A percentile compares a stretch with the other conserved stretches of the same genome.
Conservation (phyloP, 257 asterid species). For the Solanum ahanhuiri region DNA sequence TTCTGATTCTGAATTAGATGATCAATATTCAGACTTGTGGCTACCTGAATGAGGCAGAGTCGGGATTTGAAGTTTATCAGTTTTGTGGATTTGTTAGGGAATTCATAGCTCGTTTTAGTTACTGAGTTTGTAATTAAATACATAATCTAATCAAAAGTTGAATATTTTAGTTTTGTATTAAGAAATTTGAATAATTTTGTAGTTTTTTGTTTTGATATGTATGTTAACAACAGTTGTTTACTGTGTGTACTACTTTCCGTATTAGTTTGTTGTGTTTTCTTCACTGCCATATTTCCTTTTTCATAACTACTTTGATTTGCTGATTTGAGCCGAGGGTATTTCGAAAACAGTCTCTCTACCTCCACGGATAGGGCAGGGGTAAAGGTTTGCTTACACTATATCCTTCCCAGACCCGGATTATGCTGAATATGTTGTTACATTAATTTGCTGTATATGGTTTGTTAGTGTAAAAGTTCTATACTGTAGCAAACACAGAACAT, state of each 20-base stretch:
- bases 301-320: not conserved
- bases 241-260: not conserved
- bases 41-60: not conserved
- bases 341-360: too few species aligned
- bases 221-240: too few species aligned
- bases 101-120: not conserved
- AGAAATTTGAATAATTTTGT: not conserved
- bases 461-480: not conserved
- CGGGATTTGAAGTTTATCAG: not conserved
- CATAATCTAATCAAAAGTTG: not conserved
- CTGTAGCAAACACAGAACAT: not conserved
- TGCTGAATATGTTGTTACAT: not conserved
- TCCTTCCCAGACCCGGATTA: not conserved
- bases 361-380: too few species aligned
- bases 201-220: not conserved
- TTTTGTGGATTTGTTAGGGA: not conserved
- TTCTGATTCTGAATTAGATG: not conserved
- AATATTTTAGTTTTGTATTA: not conserved
- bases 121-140: not conserved
- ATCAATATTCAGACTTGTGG: not conserved
- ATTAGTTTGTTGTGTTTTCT: not conserved
- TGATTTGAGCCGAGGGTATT: not conserved
- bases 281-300: not conserved
- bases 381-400: not conserved
- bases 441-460: not conserved